Evolutionary conservation across 2,329 filamentous ascomycete genomes (phyloP).

Genomic region (Xylogone sp.): DNA sequence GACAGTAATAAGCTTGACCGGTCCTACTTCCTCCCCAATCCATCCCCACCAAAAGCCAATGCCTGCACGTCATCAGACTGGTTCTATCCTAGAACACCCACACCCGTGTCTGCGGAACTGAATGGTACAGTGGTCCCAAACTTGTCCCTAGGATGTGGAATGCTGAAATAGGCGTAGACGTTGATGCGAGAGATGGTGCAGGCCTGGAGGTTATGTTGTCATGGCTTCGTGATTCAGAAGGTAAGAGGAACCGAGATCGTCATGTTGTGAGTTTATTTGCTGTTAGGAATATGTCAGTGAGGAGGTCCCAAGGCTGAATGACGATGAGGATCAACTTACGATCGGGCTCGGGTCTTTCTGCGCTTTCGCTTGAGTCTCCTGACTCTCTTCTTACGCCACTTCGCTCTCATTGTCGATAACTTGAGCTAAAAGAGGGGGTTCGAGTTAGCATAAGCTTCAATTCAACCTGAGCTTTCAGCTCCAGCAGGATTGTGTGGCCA

Average conservation of each 20-base stretch:
- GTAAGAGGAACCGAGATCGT: constrained; percentile 36
- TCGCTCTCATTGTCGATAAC: constrained; percentile 68
- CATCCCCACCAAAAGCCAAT: constrained; percentile 30
- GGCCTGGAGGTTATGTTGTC: constrained; percentile 29
- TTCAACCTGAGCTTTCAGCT: too few species aligned
- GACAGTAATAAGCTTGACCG: constrained; percentile 28
- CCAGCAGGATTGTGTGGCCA: too few species aligned
- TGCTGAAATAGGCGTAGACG: constrained; percentile 30
- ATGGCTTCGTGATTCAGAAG: constrained; percentile 27
- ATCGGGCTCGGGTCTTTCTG: constrained; percentile 98
- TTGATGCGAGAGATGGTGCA: constrained; percentile 32
- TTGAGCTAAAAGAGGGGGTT: neutral
- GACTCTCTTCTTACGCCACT: constrained; percentile 99
- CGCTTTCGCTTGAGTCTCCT: constrained; percentile 99
- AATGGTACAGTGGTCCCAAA: constrained; percentile 25
- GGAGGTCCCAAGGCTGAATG: neutral
- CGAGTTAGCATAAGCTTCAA: neutral
- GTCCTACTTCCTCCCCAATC: constrained; percentile 26
- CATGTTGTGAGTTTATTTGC: constrained; percentile 40
- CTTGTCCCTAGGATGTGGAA: constrained; percentile 21
- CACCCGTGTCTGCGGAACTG: constrained; percentile 22
- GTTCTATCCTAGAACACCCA: constrained; percentile 30
- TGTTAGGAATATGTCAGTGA: constrained; percentile 21
- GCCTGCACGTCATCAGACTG: constrained; percentile 28
- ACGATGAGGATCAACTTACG: constrained; percentile 58